Evolutionary conservation across 768 basidiomycete genomes (phyloP).

Genomic region (Boletus sp.): DNA sequence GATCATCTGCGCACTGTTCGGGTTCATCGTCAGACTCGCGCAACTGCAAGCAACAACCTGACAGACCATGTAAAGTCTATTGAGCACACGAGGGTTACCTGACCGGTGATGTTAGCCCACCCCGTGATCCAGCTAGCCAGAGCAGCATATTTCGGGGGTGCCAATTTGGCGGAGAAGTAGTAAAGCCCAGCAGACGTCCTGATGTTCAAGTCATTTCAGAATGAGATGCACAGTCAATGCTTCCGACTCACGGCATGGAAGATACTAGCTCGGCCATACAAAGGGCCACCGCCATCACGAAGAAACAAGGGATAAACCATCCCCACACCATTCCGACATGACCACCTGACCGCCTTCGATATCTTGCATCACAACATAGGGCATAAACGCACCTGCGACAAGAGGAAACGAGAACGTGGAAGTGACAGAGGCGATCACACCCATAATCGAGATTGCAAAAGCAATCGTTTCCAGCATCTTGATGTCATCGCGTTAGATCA

Average conservation of each 20-base stretch:
- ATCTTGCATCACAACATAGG: neutral
- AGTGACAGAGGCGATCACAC: conserved; percentile 65
- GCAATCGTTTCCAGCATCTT: conserved; percentile 59
- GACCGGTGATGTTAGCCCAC: conserved; percentile 76
- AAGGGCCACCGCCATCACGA: conserved; percentile 64
- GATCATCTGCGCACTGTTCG: conserved; percentile 68
- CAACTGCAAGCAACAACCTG: neutral
- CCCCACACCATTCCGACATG: conserved; percentile 79
- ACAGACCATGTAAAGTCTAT: conserved; percentile 70
- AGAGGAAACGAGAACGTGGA: conserved; percentile 67
- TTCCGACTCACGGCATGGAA: conserved; percentile 65
- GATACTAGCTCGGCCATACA: conserved; percentile 75
- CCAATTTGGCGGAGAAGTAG: conserved; percentile 76
- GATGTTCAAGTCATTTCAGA: neutral
- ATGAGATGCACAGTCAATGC: neutral
- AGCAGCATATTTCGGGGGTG: conserved; percentile 57
- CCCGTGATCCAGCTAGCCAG: conserved; percentile 60
- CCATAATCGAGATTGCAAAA: conserved; percentile 72
- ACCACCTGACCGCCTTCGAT: conserved; percentile 44
- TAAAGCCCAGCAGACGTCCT: conserved; percentile 80
- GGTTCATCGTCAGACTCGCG: neutral
- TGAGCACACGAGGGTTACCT: conserved; percentile 66
- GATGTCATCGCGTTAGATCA: neutral
- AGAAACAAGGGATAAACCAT: conserved; percentile 69
- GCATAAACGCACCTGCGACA: conserved; percentile 45